Evolutionary conservation across 306 rosid genomes (phyloP).

Genomic region (Trifolium subterraneum): DNA sequence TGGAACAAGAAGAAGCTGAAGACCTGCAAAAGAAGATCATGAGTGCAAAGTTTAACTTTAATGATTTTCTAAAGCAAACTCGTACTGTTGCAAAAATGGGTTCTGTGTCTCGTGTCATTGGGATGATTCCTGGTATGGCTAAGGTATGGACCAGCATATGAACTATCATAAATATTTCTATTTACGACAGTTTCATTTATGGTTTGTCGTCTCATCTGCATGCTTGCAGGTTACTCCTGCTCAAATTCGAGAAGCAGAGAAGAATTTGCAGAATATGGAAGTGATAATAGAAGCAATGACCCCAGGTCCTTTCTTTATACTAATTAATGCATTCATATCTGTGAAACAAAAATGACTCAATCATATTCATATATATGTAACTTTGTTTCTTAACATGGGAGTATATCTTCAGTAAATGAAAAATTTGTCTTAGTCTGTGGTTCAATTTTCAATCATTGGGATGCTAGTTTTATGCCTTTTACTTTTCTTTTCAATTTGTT

Average conservation of each 20-base stretch:
- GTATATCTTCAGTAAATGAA: constrained; percentile 2
- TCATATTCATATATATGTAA: no score
- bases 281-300: constrained; percentile 97
- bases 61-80: constrained; percentile 97
- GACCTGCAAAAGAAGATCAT: constrained; percentile 96
- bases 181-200: not conserved
- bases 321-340: constrained; percentile 25
- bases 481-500: not conserved
- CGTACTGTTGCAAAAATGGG: constrained; percentile 97
- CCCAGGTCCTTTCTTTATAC: constrained; percentile 63
- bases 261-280: constrained; percentile 88
- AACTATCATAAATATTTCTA: constrained; percentile 24
- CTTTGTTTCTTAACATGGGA: no score
- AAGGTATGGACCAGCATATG: constrained; percentile 64
- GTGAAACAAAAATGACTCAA: not conserved
- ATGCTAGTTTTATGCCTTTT: constrained; percentile 27
- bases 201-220: constrained; percentile 13
- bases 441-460: constrained; percentile 20
- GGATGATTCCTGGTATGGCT: constrained; percentile 99
- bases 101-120: constrained; percentile 93
- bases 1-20: constrained; percentile 97
- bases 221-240: constrained; percentile 89
- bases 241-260: constrained; percentile 97
- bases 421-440: constrained; percentile 4
- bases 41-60: constrained; percentile 97